Conservation (phyloP, 2,329 filamentous ascomycete genomes). For the Paramyrothecium roridum region DNA sequence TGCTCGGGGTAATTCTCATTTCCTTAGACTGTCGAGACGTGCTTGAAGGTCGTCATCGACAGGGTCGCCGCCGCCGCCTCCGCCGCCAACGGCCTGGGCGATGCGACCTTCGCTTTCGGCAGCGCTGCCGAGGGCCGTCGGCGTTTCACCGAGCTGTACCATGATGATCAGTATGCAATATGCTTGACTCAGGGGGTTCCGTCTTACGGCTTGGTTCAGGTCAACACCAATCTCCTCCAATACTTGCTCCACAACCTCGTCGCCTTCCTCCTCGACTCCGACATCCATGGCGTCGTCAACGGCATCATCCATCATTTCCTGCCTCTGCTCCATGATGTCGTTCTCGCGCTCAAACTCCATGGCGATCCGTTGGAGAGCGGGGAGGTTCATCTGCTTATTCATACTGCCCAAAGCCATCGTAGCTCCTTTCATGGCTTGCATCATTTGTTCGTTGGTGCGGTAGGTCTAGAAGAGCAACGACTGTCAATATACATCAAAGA, state of each 20-base stretch:
- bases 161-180: conserved; percentile 5
- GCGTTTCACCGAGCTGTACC: conserved; percentile 82
- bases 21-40: conserved; percentile 80
- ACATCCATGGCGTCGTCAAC: conserved; percentile 96
- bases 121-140: conserved; percentile 74
- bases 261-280: conserved; percentile 87
- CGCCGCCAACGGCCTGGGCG: conserved; percentile 76
- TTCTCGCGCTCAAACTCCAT: conserved; percentile 99
- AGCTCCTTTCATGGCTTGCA: conserved; percentile 99
- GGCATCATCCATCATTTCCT: conserved; percentile 99
- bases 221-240: conserved; percentile 96
- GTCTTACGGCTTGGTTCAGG: conserved; percentile 77
- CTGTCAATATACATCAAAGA: neutral
- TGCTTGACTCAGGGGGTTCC: conserved; percentile 17
- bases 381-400: conserved; percentile 97
- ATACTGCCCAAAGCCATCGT: conserved; percentile 91
- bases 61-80: conserved; percentile 56
- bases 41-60: conserved; percentile 95
- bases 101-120: conserved; percentile 72
- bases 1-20: conserved; percentile 29
- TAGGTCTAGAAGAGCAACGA: conserved; percentile 65
- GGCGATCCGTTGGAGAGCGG: conserved; percentile 89
- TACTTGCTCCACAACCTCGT: conserved; percentile 95
- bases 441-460: conserved; percentile 98
- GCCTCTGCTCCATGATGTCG: conserved; percentile 97